These are phyloP conservation scores for Yamadazyma oceani DNA, from an alignment of 1,139 yeast species.

Conservation along the genomic window DNA sequence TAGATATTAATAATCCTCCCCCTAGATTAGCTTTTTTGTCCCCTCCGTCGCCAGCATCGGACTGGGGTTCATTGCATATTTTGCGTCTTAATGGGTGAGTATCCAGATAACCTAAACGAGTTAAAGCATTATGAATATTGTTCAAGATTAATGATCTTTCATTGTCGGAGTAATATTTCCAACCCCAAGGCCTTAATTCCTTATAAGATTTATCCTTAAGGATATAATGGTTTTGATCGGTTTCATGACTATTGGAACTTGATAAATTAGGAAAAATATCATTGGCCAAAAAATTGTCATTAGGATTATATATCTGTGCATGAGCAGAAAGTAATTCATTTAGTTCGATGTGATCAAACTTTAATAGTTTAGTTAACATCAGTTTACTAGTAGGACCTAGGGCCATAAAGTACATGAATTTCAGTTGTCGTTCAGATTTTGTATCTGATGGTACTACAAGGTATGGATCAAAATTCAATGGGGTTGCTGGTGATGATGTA, in stretches of 20 bases:
- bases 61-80: slow-evolving; percentile 24
- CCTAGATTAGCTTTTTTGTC: slow-evolving; percentile 14
- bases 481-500: slow-evolving; percentile 13
- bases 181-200: slow-evolving; percentile 42
- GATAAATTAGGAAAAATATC: slow-evolving; percentile 31
- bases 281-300: slow-evolving; percentile 31
- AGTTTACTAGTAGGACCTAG: slow-evolving; percentile 38
- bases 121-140: slow-evolving; percentile 41
- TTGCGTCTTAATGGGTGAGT: slow-evolving; percentile 46
- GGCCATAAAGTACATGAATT: slow-evolving; percentile 36
- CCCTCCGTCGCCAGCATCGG: not conserved
- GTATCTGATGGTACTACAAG: slow-evolving; percentile 23
- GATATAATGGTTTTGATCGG: slow-evolving; percentile 16
- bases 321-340: slow-evolving; percentile 8
- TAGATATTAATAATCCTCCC: slow-evolving; percentile 18
- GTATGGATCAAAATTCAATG: slow-evolving; percentile 21
- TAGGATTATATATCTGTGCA: slow-evolving; percentile 32
- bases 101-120: slow-evolving; percentile 44
- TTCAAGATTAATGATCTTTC: slow-evolving; percentile 35
- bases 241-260: slow-evolving; percentile 7
- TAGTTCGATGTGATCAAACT: slow-evolving; percentile 8
- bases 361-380: slow-evolving; percentile 15
- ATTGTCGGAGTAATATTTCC: slow-evolving; percentile 32
- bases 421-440: slow-evolving; percentile 18
- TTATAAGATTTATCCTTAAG: slow-evolving; percentile 46